Base-by-base conservation (phyloP, 257 asterid species). In the Perilla frutescens region DNA sequence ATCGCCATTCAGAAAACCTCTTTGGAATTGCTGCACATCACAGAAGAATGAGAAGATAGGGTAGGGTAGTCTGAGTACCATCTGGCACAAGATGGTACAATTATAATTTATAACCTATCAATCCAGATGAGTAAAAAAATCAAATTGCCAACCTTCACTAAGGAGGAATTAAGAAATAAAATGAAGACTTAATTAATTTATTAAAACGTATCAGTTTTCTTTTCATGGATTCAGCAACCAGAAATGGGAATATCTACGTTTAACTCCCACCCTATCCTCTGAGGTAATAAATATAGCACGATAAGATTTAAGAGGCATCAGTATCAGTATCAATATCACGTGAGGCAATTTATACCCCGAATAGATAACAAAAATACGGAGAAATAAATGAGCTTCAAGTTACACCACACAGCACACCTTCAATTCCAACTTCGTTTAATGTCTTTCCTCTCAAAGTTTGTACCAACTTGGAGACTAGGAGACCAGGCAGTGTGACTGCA, bases 401-500 rank as follows among this genome's bases (percentile, higher is more conserved):
- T 44, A 59, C 50, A 53, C 13, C 55, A 36, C 34, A 13, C 47
- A 20, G 9, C 48, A 5, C 70, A 90, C 99, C 99, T 80, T 74
- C 86, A 67, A 75, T 58, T 64, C 81, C 85, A 76, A 78, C 81
- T 76, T 85, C 83, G 37, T 78, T 66, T 53, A 64, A 70, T 26
- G 90, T 40, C 20, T 77, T 41, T n/a, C 83, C 92, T 84, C 96
- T 85, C 12, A 78, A 70, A 78, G 80, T 81, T 73, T 88, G 99
- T 65, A 95, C 77, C 85, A 95, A 81, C 74, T 83, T 87, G 15
- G 98, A 95, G 69, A 92, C 66, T 83, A 90, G 85, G 45, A 95
- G 81, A 68, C 96, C 92, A 3, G 98, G 99, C 55, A 95, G 82
- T 2, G 98, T 89, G 47, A 87, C 90, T 45, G 98, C 88, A 67